Evolutionary conservation across 495 filamentous ascomycete genomes (phyloP), one percentile per base, ranked within the genome.

Genomic region (Penicillium fimorum): DNA sequence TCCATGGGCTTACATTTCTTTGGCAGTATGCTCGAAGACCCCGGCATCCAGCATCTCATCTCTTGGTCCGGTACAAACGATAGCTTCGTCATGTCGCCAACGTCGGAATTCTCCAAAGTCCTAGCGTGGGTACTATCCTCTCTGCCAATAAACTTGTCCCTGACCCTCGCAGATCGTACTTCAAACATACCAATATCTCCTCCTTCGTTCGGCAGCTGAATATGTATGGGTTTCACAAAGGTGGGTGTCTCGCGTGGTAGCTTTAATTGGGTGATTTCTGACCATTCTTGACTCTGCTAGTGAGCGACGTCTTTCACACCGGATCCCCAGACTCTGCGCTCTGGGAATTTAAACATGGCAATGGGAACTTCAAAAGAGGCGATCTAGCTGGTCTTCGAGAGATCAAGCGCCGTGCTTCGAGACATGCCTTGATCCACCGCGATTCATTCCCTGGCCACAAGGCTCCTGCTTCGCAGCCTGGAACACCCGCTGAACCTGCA

Each of bases 161-260:
- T 76, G 65, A 76, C 53, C 22, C 25, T 44, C 61, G 35, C 38
- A 45, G 65, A 88, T 86, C 55, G 84, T 98, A 98, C 71, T 98
- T 98, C 72, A 98, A 98, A 68, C 94, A 98, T 71, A 98, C 94
- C 56, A 98, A 98, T 68, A 95, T 97, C 52, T 97, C 94, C 5
- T 98, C 94, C 10, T 98, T 98, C 68, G 94, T 98, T 35, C 85
- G 94, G 47, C 94, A 98, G 73, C 78, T 98, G 51, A 98, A 98
- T 69, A 98, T 98, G 94, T 98, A 98, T 64, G 94, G 94, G 2
- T 98, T 98, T 76, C 94, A 98, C 73, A 98, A 98, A 91, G 94
- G 94, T 94, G 79, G 47, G 79, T 57, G 47, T 18, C 47, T 35
- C 46, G 1, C 29, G 24, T 30, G 15, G 15, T 12, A 22, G 10